A percentile compares a stretch with the other conserved stretches of the same genome.
These are phyloP conservation scores for Epichloe bromicola DNA, from an alignment of 2,329 filamentous ascomycete genomes.

Conservation along the genomic window DNA sequence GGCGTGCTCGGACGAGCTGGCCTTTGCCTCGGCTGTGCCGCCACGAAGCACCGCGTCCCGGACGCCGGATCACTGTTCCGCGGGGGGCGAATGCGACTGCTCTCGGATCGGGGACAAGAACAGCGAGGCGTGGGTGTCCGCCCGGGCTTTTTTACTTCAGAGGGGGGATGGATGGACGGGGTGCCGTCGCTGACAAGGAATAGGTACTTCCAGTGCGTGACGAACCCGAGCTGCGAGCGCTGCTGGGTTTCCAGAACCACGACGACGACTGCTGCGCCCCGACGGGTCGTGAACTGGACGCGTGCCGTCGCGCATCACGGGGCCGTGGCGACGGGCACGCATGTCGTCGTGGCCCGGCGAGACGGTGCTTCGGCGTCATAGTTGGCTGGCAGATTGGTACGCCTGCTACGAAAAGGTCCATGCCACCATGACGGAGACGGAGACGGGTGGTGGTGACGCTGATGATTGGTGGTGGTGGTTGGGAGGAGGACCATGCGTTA, in stretches of 20 bases:
- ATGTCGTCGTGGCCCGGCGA: background rate
- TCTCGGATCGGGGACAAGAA: conserved; percentile 14
- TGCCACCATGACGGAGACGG: conserved; percentile 1
- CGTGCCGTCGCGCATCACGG: background rate
- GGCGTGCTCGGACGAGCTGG: background rate
- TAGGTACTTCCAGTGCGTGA: conserved; percentile 23
- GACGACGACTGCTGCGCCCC: background rate
- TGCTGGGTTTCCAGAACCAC: conserved; percentile 7
- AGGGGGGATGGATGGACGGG: background rate
- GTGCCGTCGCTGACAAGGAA: no score
- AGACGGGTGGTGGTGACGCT: no score
- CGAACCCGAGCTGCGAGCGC: conserved; percentile 18
- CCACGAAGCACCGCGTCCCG: no score
- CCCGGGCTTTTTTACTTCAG: background rate
- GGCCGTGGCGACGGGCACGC: conserved; percentile 1
- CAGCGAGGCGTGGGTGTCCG: conserved; percentile 15
- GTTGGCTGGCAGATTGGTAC: no score
- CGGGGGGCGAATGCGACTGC: conserved; percentile 18
- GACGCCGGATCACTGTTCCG: conserved; percentile 8
- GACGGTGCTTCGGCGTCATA: no score
- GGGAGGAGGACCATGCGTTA: no score
- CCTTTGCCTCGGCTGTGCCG: no score
- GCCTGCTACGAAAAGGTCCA: background rate
- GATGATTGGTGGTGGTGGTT: background rate
- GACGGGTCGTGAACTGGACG: background rate